phyloP scores from a whole-genome alignment of 2,329 filamentous ascomycete species.

The Claviceps africana region DNA sequence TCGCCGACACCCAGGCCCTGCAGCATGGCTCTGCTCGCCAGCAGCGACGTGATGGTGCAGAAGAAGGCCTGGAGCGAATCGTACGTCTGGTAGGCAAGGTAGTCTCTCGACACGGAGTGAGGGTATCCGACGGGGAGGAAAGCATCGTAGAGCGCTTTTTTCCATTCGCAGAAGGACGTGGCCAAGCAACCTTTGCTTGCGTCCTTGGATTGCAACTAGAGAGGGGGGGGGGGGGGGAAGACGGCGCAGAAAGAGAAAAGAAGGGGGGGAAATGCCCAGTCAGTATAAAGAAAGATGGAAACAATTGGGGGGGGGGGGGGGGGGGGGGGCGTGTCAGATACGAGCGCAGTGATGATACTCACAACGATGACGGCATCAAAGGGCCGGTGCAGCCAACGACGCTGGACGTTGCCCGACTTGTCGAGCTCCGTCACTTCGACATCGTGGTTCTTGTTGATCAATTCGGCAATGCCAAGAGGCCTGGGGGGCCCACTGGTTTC shows the following conservation, averaged over 20 bases:
- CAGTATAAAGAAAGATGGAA: too few species aligned
- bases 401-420: conserved; percentile 22
- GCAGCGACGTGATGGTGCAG: conserved; percentile 63
- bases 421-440: conserved; percentile 24
- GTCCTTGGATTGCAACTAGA: conserved; percentile 12
- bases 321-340: too few species aligned
- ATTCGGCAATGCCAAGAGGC: conserved; percentile 10
- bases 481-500: background rate
- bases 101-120: conserved; percentile 72
- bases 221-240: too few species aligned
- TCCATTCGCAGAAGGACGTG: conserved; percentile 19
- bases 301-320: too few species aligned
- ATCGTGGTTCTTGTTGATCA: conserved; percentile 13
- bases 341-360: background rate
- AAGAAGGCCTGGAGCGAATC: conserved; percentile 78
- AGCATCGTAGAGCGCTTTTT: conserved; percentile 42
- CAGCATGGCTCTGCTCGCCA: conserved; percentile 72
- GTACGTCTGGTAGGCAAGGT: conserved; percentile 55
- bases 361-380: conserved; percentile 16
- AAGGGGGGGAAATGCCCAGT: too few species aligned
- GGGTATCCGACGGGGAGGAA: conserved; percentile 85
- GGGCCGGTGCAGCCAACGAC: conserved; percentile 20
- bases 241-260: background rate
- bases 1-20: conserved; percentile 73
- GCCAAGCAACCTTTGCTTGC: conserved; percentile 13